Percentiles rank a stretch among this genome's conserved stretches.
phyloP scores from a whole-genome alignment of 306 rosid species.

The Hylodesmum podocarpum region DNA sequence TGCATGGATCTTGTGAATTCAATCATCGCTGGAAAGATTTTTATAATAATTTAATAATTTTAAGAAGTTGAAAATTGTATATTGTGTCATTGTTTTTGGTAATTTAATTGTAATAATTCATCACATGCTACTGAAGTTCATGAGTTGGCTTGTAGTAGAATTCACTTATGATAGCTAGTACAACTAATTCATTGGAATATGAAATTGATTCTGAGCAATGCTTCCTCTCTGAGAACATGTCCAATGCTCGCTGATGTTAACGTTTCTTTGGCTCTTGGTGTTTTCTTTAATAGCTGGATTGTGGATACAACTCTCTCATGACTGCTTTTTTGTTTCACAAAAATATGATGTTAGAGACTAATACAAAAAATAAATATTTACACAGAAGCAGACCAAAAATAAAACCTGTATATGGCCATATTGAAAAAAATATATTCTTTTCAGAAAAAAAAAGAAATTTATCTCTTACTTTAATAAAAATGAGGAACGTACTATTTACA shows the following conservation, averaged over 20 bases:
- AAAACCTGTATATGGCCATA: no score
- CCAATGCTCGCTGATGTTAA: not conserved
- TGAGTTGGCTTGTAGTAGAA: not conserved
- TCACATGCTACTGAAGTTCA: not conserved
- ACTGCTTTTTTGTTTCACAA: not conserved
- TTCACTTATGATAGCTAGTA: not conserved
- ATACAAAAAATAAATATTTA: not conserved
- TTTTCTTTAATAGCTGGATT: no score
- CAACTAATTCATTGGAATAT: no score
- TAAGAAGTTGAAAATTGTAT: not conserved
- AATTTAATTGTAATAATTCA: not conserved
- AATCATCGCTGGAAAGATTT: not conserved
- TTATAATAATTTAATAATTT: no score
- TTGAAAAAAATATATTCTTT: no score
- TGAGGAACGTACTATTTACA: no score
- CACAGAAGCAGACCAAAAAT: not conserved
- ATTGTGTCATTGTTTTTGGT: not conserved
- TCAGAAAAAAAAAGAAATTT: no score
- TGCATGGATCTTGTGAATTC: not conserved
- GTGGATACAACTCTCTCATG: no score
- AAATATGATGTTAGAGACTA: not conserved
- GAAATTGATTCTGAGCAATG: not conserved
- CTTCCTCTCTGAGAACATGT: not conserved
- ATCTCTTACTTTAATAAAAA: no score
- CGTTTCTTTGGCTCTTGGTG: not conserved